Evolutionary conservation across 345 rosid species (phyloP).

Genomic region (Populus euphratica): DNA sequence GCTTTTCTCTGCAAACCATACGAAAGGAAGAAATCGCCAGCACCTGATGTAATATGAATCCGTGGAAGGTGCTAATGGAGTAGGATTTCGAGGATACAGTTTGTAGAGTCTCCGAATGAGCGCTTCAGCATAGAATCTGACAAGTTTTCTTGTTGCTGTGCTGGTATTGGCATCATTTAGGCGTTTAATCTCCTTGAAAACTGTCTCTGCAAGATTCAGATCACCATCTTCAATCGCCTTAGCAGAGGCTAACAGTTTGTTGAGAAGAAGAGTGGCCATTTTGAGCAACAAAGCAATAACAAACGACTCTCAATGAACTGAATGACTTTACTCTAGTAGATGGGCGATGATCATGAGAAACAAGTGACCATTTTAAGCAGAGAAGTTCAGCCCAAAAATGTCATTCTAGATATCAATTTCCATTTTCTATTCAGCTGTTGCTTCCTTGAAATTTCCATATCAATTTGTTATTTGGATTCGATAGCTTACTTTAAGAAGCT

Average conservation of each 20-base stretch:
- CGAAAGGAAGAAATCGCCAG: conserved; percentile 29
- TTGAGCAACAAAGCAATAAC: not conserved
- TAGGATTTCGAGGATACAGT: conserved; percentile 8
- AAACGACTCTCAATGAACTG: too few relatives aligned
- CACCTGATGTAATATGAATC: too few relatives aligned
- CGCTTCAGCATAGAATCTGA: conserved; percentile 68
- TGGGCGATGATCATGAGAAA: too few relatives aligned
- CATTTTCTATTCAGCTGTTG: too few relatives aligned
- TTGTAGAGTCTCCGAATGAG: conserved; percentile 48
- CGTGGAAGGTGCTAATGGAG: not conserved
- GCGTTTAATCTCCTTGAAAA: conserved; percentile 50
- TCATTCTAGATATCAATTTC: too few relatives aligned
- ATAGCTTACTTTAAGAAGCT: too few relatives aligned
- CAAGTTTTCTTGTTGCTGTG: conserved; percentile 76
- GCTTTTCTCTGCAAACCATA: conserved; percentile 33
- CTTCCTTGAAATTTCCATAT: too few relatives aligned
- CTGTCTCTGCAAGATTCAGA: conserved; percentile 47
- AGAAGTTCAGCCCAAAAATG: too few relatives aligned
- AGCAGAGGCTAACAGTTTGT: conserved; percentile 60
- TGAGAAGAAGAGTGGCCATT: not conserved
- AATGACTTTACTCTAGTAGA: too few relatives aligned
- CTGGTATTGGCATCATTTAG: conserved; percentile 44
- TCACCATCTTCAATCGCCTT: conserved; percentile 69
- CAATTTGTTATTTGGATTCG: too few relatives aligned
- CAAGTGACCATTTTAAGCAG: too few relatives aligned